Evolutionary conservation across 495 filamentous ascomycete genomes (phyloP).

Genomic region (Penicillium egyptiacum): DNA sequence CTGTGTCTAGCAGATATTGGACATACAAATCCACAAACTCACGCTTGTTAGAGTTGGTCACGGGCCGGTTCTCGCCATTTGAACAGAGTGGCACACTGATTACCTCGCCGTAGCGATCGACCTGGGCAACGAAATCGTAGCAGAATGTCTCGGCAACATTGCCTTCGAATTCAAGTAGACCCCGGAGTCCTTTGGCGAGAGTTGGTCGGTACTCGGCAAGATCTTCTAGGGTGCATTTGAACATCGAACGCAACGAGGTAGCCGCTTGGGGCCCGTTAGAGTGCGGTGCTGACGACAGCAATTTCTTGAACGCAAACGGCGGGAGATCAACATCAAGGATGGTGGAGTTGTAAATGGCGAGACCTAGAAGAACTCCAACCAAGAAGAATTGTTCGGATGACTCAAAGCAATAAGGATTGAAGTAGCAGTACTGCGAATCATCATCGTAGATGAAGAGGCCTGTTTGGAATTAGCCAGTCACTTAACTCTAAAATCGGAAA

Average conservation of each 20-base stretch:
- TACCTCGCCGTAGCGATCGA: constrained; percentile 73
- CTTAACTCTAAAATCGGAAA: not conserved
- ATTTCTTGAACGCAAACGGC: constrained; percentile 89
- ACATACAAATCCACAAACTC: constrained; percentile 92
- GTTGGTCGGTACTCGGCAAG: constrained; percentile 79
- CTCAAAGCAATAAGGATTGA: constrained; percentile 89
- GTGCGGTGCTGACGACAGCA: constrained; percentile 69
- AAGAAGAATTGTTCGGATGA: constrained; percentile 93
- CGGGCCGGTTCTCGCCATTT: constrained; percentile 70
- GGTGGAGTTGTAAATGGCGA: constrained; percentile 96
- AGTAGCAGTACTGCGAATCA: constrained; percentile 93
- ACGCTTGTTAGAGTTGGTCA: constrained; percentile 80
- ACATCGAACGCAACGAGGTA: constrained; percentile 54
- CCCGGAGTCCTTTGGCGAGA: constrained; percentile 72
- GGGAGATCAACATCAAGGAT: constrained; percentile 90
- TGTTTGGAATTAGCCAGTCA: constrained; percentile 35
- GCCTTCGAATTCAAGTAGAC: constrained; percentile 80
- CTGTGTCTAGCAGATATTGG: constrained; percentile 73
- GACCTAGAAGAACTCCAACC: constrained; percentile 81
- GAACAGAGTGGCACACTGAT: constrained; percentile 67
- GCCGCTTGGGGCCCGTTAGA: constrained; percentile 51
- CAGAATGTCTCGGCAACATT: constrained; percentile 82
- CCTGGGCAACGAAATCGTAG: constrained; percentile 76
- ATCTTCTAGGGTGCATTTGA: constrained; percentile 78
- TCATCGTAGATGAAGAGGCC: constrained; percentile 92